Evolutionary conservation across 495 filamentous ascomycete species (phyloP).

Genomic region (Podospora australis): DNA sequence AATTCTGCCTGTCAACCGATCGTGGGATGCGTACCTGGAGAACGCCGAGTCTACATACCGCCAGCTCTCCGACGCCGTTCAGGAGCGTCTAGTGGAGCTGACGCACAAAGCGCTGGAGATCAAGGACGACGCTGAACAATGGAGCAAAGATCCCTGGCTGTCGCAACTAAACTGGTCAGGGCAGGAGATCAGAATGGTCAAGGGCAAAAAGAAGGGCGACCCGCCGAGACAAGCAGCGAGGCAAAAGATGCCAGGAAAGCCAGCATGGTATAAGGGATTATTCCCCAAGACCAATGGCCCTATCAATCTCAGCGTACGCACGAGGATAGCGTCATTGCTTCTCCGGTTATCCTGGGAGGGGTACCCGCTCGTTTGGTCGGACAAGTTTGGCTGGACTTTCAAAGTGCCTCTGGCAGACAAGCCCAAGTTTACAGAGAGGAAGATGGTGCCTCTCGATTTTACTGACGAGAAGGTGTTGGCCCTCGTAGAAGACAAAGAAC

Average conservation of each 20-base stretch:
- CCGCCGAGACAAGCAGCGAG: slow-evolving; percentile 68
- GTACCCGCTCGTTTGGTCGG: slow-evolving; percentile 84
- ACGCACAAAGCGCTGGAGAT: slow-evolving; percentile 67
- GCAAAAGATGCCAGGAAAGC: slow-evolving; percentile 92
- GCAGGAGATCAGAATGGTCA: slow-evolving; percentile 84
- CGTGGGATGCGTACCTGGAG: slow-evolving; percentile 77
- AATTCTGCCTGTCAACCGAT: slow-evolving; percentile 80
- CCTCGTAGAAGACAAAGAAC: slow-evolving; percentile 58
- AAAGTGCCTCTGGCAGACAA: slow-evolving; percentile 60
- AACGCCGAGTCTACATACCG: slow-evolving; percentile 82
- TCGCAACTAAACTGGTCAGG: slow-evolving; percentile 91
- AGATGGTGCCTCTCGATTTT: slow-evolving; percentile 69
- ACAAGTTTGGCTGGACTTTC: slow-evolving; percentile 89
- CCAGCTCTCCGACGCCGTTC: slow-evolving; percentile 65
- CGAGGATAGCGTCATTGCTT: slow-evolving; percentile 79
- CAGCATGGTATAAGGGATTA: slow-evolving; percentile 91
- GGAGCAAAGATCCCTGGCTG: slow-evolving; percentile 79
- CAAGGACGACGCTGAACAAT: slow-evolving; percentile 61
- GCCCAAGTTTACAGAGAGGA: slow-evolving; percentile 59
- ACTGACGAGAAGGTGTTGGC: slow-evolving; percentile 58
- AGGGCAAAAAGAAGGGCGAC: slow-evolving; percentile 79
- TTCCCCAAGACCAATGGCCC: slow-evolving; percentile 56
- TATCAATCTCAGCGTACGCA: slow-evolving; percentile 79
- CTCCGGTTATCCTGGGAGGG: slow-evolving; percentile 85
- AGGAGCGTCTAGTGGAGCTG: slow-evolving; percentile 62